Base-by-base conservation (phyloP, 1,139 yeast species). In the Suhomyces panamericanus region DNA sequence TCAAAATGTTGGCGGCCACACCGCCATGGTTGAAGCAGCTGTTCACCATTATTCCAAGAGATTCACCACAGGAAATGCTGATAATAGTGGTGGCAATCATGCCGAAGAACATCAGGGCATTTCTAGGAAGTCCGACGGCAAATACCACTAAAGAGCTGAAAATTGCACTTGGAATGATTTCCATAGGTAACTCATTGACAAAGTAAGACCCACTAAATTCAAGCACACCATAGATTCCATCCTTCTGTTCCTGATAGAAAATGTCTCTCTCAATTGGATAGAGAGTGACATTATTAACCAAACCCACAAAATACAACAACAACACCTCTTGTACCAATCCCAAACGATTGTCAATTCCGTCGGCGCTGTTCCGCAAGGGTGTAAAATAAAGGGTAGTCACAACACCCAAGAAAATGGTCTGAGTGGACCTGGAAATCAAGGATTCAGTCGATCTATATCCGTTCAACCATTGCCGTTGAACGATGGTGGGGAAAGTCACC, bases 231-330 rank as follows among this genome's bases (percentile, higher is more conserved):
- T 60, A 59, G 5, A 57, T 49, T 4, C 57, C 58, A 35, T 61
- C 66, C 41, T 53, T 53, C 33, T 56, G 51, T 39, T 61, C 66
- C 42, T 60, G 63, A 48, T 61, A 59, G 45, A 61, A 61, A 27
- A 61, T 48, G 42, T 57, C 55, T 14, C 63, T 47, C 32, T 59
- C 62, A 6, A 50, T 39, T 4, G 64, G 63, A 38, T 59, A 61
- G 31, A 60, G 49, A 6, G 62, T 46, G 42, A 60, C 46, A 43
- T 60, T 61, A 48, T 61, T 61, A 44, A 61, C 48, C 42, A 60
- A 50, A 4, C 66, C 66, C n/a, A 56, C 60, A 38, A 49, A 61
- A 47, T 57, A 60, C 38, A 60, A 41, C 43, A 58, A 59, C 35
- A 57, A 44, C 10, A 58, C 55, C 29, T 54, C 58, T 36, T 61